Evolutionary conservation across 192 early-diverging fungal species (phyloP), one percentile per base, ranked within the genome.

Genomic region (Coemansia sp.): DNA sequence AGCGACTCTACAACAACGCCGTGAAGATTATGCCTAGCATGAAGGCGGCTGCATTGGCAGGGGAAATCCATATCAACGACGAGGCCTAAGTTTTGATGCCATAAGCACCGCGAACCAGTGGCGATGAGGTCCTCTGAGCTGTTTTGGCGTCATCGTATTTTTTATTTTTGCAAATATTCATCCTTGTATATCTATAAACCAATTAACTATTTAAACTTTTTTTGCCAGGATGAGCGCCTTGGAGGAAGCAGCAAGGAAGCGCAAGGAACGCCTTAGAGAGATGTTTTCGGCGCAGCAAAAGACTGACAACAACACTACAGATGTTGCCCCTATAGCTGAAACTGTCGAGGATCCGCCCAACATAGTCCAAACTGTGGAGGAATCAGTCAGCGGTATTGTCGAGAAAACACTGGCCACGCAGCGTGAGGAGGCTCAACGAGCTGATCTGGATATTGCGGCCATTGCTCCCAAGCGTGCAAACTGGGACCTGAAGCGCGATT

Each of bases 401-500:
- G 77, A 77, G 16, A 24, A 38, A 7, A 54, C 73, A 4, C 49
- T 85, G n/a, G 57, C 61, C 9, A 59, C 52, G 33, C 70, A 44
- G 29, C 63, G 65, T 20, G 51, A 67, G n/a, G 51, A 20, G 2
- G 44, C 47, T 8, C 68, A 62, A 24, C 52, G 29, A 40, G 18
- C 20, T n/a, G 68, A 75, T 40, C 24, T 75, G 86, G 94, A 96
- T 74, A 84, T 97, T 12, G 85, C 87, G 43, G 89, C 92, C 27
- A 74, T 97, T 20, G 96, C 95, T 16, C 94, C 96, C 6, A 90
- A 89, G 68, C 93, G 92, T 38, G 88, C 95, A 3, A 94, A 97
- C 71, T 96, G 92, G 93, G 96, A 97, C 77, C 73, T 97, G 60
- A 94, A 94, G 70, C 85, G 92, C 31, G 96, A 96, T 78, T 80